These are phyloP conservation scores for Eucalyptus tenuipes DNA, from an alignment of 345 rosid species.

Conservation along the genomic window DNA sequence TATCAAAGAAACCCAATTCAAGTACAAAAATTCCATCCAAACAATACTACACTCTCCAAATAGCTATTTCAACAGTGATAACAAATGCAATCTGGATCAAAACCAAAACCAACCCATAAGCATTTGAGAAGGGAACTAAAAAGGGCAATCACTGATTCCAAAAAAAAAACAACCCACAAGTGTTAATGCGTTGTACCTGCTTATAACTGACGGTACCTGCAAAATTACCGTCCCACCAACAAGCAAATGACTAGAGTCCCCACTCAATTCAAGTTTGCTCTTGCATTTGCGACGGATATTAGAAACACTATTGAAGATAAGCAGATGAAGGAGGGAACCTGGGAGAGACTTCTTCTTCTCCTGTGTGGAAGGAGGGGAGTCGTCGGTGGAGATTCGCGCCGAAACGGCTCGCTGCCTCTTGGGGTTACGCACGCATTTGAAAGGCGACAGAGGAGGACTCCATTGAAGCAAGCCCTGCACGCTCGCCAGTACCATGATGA, in stretches of 20 bases:
- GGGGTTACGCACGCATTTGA: neutral
- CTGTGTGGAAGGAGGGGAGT: neutral
- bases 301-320: neutral
- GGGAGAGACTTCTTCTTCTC: neutral
- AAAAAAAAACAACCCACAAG: neutral
- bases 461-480: neutral
- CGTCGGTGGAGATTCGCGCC: neutral
- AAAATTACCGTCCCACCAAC: neutral
- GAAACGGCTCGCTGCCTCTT: neutral
- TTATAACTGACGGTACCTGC: neutral
- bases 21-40: neutral
- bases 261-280: neutral
- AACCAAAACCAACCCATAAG: neutral
- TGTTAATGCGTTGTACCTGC: neutral
- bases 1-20: neutral
- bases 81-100: neutral
- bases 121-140: neutral
- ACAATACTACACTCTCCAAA: neutral
- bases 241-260: neutral
- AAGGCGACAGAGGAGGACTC: neutral
- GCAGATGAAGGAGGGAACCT: neutral
- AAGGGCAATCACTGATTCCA: neutral
- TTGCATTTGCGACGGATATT: neutral
- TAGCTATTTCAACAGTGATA: neutral
- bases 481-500: neutral